phyloP scores from a whole-genome alignment of 345 rosid genomes.

The Aurinia saxatilis region DNA sequence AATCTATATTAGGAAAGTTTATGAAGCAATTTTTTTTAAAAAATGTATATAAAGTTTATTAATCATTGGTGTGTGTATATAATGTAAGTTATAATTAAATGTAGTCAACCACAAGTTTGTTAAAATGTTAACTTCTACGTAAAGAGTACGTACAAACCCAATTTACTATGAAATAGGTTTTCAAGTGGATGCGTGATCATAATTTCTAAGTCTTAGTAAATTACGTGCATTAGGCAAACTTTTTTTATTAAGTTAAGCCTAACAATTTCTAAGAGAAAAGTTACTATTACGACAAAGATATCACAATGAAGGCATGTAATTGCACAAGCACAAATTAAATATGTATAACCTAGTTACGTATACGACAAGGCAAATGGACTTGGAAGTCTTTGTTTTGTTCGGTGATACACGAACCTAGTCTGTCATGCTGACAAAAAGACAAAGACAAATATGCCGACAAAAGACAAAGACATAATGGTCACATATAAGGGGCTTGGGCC shows the following conservation, averaged over 20 bases:
- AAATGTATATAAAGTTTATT: too few relatives aligned
- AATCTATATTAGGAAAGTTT: too few relatives aligned
- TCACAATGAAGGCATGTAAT: not conserved
- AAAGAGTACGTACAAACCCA: not conserved
- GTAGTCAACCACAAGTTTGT: not conserved
- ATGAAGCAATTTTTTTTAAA: too few relatives aligned
- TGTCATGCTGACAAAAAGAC: not conserved
- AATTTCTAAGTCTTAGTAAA: not conserved
- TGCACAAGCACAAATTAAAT: not conserved
- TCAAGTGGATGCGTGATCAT: not conserved
- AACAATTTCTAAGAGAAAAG: not conserved
- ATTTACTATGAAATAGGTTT: not conserved
- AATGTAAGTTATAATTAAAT: too few relatives aligned
- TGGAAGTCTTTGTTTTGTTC: slow-evolving; percentile 8
- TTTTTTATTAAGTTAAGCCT: not conserved
- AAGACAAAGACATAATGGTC: not conserved
- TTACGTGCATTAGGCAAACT: not conserved
- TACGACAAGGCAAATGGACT: slow-evolving; percentile 3
- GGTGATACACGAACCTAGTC: not conserved
- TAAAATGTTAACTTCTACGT: not conserved
- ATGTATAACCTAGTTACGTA: not conserved
- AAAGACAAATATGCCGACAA: not conserved
- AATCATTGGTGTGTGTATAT: too few relatives aligned
- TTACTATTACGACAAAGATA: not conserved
- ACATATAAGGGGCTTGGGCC: too few relatives aligned